Base-by-base conservation (phyloP, 1,139 yeast genomes). In the Protomyces macrosporus region DNA sequence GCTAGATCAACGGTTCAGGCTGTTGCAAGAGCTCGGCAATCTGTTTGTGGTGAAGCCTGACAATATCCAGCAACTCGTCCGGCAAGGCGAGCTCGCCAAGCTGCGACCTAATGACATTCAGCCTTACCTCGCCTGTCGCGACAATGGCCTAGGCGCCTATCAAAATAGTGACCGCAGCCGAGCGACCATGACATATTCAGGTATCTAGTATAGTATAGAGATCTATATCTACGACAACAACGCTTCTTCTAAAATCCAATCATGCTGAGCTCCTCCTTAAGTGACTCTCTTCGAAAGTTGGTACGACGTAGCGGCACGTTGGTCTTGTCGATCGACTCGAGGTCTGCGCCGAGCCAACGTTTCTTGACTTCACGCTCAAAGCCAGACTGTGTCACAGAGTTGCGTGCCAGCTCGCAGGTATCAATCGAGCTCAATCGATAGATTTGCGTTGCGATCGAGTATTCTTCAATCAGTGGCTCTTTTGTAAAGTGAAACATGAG, bases 401-500 rank as follows among this genome's bases (percentile, higher is more conserved):
- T 85, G 68, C 84, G 80, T 0, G 91, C 91, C 67, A 87, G 74
- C 74, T 93, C 99, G 74, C 98, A 93, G 95, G 95, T 89, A 75
- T 93, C 98, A 32, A 91, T 98, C 65, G 90, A 85, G 0, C 96
- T 88, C 53, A 93, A 79, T 73, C 93, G 90, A 79, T 91, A 93
- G 70, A 93, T 93, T 75, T 93, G 98, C 0, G 97, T 97, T 3
- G 98, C 98, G 40, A 93, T 97, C 1, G 97, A 88, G 74, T 91
- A 93, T 75, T 93, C 98, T 75, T 93, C 98, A 70, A 93, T 93
- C 71, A 93, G 80, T n/a, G 99, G 98, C 72, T 93, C 98, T 70
- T 95, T 85, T 34, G 99, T 93, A 76, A 90, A 93, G 0, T 97
- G 88, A 72, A 93, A 93, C 75, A 93, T 98, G 65, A 95, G 81